Conservation (phyloP, 2,329 filamentous ascomycete genomes). For the Fonsecaea pedrosoi region DNA sequence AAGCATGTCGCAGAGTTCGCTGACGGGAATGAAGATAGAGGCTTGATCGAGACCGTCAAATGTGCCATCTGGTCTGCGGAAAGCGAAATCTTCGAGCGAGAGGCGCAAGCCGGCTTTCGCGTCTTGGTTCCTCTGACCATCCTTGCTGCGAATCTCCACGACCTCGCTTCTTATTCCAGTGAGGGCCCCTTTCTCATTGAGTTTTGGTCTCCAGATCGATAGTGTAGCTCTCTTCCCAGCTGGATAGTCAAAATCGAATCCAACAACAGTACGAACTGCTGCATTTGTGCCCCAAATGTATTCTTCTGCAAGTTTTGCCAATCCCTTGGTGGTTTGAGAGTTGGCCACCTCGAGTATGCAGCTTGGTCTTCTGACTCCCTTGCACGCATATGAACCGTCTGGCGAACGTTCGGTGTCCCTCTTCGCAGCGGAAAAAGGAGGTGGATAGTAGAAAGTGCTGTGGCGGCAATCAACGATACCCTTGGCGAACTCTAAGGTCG, state of each 20-base stretch:
- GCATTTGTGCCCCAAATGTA: conserved; percentile 17
- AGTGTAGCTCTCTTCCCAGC: conserved; percentile 1
- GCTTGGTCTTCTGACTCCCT: too few species aligned
- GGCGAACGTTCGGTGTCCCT: too few species aligned
- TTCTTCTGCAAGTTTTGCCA: conserved; percentile 7
- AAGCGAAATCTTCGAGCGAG: conserved; percentile 11
- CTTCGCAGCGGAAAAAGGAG: too few species aligned
- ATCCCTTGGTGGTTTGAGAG: conserved; percentile 11
- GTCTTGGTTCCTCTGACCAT: conserved; percentile 5
- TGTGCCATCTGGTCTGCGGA: not conserved
- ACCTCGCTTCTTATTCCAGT: not conserved
- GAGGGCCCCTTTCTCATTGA: not conserved
- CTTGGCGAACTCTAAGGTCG: too few species aligned
- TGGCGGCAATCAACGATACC: too few species aligned
- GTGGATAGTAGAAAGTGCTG: too few species aligned
- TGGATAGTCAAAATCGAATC: conserved; percentile 7
- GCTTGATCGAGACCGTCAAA: not conserved
- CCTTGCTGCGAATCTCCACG: conserved; percentile 8
- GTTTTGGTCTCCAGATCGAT: conserved; percentile 2
- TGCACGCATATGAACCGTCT: too few species aligned
- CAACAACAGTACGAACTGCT: not conserved
- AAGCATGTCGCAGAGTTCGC: conserved; percentile 2
- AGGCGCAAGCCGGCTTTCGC: not conserved
- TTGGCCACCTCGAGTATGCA: conserved; percentile 12
- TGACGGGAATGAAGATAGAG: conserved; percentile 8